Base-by-base conservation (phyloP, 2,329 filamentous ascomycete species). In the Aspergillus pseudoviridinutans region DNA sequence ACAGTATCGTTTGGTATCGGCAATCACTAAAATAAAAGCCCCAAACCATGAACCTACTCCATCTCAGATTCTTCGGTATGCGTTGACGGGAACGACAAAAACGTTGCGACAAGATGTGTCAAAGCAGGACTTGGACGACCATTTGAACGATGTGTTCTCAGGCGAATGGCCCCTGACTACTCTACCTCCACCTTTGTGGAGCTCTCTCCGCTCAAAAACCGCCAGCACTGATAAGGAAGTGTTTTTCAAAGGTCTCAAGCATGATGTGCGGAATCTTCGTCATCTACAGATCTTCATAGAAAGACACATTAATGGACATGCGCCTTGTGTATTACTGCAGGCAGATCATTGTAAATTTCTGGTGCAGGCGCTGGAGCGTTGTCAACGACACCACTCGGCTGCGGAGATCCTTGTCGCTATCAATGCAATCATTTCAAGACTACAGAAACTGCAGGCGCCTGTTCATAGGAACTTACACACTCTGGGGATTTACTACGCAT, bases 11-110 rank as follows among this genome's bases (percentile, higher is more conserved):
- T 28, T 55, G 56, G 38, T 42, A 29, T 53, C 50, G 25, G 49
- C 35, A 32, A 38, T 46, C 38, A 42, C 17, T 28, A 53, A 54
- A 35, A 35, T 20, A 25, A 54, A 42, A 25, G 12, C 20, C 56
- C 47, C 54, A 42, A 38, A 53, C 29, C 28, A 22, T 10, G 51
- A 65, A 53, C 61, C 68, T 54, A 61, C 67, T 42, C 62, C 67
- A 24, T 67, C 70, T 22, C 65, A 74, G 53, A 50, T 74, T 50
- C 60, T 74, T 42, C 69, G 71, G 54, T 75, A 69, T 60, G 62
- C 66, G 12, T 50, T 76, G 38, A 72, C 60, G 8, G 66, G 66
- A 28, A 66, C 59, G 24, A 62, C 60, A 29, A 49, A 57, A 47
- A 29, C 55, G 20, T 20, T 49, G 28, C 27, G 55, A 8, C 50